Percentiles rank a stretch among this genome's conserved stretches.
phyloP scores from a whole-genome alignment of 352 stramenopile genomes.

The Pythium apleroticum region DNA sequence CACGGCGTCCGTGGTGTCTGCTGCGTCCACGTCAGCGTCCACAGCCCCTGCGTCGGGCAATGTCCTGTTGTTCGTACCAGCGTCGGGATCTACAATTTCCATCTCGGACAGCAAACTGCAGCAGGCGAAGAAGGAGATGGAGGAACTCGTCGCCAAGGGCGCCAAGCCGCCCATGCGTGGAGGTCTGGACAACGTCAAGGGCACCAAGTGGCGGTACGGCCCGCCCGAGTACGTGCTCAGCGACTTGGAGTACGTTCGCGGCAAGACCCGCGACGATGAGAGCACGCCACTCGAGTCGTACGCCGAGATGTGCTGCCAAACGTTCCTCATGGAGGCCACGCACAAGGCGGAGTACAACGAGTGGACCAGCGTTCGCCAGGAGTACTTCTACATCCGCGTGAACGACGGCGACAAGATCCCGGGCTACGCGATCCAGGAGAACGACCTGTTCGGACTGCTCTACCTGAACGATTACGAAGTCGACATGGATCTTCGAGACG shows the following conservation, averaged over 20 bases:
- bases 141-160: slow-evolving; percentile 46
- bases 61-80: slow-evolving; percentile 71
- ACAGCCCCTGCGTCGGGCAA: slow-evolving; percentile 41
- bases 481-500: slow-evolving; percentile 33
- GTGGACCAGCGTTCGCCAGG: slow-evolving; percentile 60
- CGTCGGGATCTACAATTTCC: slow-evolving; percentile 63
- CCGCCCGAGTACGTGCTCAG: slow-evolving; percentile 67
- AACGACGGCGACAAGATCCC: slow-evolving; percentile 58
- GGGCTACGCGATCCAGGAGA: slow-evolving; percentile 44
- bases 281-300: slow-evolving; percentile 64
- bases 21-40: slow-evolving; percentile 30
- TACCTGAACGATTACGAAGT: slow-evolving; percentile 46
- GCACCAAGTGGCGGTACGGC: slow-evolving; percentile 62
- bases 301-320: slow-evolving; percentile 72
- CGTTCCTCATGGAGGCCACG: slow-evolving; percentile 79
- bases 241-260: slow-evolving; percentile 74
- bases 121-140: slow-evolving; percentile 58
- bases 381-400: slow-evolving; percentile 68
- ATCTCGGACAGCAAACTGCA: slow-evolving; percentile 61
- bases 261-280: slow-evolving; percentile 55
- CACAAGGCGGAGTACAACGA: slow-evolving; percentile 61
- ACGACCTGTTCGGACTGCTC: slow-evolving; percentile 72
- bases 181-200: slow-evolving; percentile 29
- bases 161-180: slow-evolving; percentile 57
- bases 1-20: slow-evolving; percentile 24